phyloP scores from a whole-genome alignment of 1,139 yeast species.

The Nakaseomyces sp. region DNA sequence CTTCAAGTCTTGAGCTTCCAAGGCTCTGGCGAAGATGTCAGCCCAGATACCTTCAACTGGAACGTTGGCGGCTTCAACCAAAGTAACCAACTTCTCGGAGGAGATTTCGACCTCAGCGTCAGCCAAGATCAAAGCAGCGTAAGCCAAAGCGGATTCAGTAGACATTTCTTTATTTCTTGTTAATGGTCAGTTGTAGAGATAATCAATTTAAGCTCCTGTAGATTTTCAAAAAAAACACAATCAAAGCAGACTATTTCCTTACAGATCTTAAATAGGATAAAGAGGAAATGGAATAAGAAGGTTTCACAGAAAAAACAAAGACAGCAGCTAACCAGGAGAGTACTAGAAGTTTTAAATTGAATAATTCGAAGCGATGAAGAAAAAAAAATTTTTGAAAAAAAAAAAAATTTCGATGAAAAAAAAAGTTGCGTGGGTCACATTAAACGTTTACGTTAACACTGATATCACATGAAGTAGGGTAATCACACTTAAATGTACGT shows the following conservation, averaged over 20 bases:
- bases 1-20: slow-evolving; percentile 68
- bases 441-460: not conserved
- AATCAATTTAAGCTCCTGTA: slow-evolving; percentile 44
- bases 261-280: slow-evolving; percentile 3
- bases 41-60: slow-evolving; percentile 71
- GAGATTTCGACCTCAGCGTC: slow-evolving; percentile 76
- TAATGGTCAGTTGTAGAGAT: slow-evolving; percentile 36
- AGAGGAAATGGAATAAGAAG: not conserved
- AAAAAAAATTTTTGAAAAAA: not conserved
- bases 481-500: not conserved
- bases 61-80: slow-evolving; percentile 61
- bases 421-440: slow-evolving; percentile 3
- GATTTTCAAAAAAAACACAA: slow-evolving; percentile 5
- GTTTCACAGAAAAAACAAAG: too few relatives aligned
- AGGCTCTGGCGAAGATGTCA: slow-evolving; percentile 73
- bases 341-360: not conserved
- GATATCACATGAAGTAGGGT: not conserved
- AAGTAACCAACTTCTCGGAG: slow-evolving; percentile 64
- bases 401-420: not conserved
- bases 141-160: slow-evolving; percentile 74
- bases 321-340: too few relatives aligned
- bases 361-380: not conserved
- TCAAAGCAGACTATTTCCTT: slow-evolving; percentile 61
- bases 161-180: slow-evolving; percentile 43
- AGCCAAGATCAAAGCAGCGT: slow-evolving; percentile 83